Conservation (phyloP, 257 asterid species). For the Ajuga chamaepitys region DNA sequence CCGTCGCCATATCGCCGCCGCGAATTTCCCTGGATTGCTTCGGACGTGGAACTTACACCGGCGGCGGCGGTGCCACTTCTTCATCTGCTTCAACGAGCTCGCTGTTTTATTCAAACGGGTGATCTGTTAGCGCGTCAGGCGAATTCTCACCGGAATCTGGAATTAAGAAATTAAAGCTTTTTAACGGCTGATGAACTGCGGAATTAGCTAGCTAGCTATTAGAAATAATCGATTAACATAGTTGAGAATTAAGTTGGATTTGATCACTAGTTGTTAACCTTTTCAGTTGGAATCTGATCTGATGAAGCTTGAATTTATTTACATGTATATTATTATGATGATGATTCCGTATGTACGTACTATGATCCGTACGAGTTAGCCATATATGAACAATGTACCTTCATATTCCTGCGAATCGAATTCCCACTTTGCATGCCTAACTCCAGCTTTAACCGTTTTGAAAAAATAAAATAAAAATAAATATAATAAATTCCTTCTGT, state of each 20-base stretch:
- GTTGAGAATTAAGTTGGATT: slow-evolving; percentile 1
- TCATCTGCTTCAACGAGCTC: slow-evolving; percentile 48
- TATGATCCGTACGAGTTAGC: slow-evolving; percentile 9
- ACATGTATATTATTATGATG: background rate
- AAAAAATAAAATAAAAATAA: background rate
- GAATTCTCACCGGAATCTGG: background rate
- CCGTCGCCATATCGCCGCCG: slow-evolving; percentile 75
- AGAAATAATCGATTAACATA: slow-evolving; percentile 18
- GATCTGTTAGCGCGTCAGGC: background rate
- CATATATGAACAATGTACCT: slow-evolving; percentile 24
- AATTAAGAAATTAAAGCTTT: background rate
- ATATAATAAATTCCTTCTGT: background rate
- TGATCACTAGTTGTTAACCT: slow-evolving; percentile 2
- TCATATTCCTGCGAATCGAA: slow-evolving; percentile 11
- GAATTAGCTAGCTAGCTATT: slow-evolving; percentile 16
- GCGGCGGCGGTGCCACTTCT: slow-evolving; percentile 31
- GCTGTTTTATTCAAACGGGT: slow-evolving; percentile 43
- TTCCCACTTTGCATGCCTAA: slow-evolving; percentile 28
- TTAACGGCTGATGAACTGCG: background rate
- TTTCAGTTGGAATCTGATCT: background rate
- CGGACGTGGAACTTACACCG: slow-evolving; percentile 40
- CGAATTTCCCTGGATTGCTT: slow-evolving; percentile 67
- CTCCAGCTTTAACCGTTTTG: slow-evolving; percentile 28
- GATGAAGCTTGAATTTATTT: background rate
- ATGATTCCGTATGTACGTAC: background rate